Conservation (phyloP, 768 basidiomycete species). For the Auricularia auricula-judae region DNA sequence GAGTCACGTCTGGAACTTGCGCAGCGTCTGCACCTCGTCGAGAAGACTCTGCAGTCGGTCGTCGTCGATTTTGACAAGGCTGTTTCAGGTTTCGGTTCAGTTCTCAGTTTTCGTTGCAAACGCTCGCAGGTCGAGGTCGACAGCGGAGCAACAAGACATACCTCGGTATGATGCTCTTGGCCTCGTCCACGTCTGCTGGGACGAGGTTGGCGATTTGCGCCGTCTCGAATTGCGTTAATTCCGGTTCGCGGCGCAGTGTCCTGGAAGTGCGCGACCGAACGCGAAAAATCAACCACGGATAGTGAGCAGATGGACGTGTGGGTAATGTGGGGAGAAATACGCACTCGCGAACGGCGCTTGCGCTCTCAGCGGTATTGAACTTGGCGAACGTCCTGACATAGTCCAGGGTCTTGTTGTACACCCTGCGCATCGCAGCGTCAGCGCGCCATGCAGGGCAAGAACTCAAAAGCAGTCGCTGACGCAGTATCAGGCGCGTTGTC, state of each 20-base stretch:
- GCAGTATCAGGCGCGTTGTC: slow-evolving; percentile 71
- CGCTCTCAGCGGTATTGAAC: slow-evolving; percentile 77
- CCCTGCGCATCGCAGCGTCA: slow-evolving; percentile 32
- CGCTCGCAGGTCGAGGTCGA: neutral
- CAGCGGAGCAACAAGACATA: slow-evolving; percentile 17
- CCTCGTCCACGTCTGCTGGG: slow-evolving; percentile 80
- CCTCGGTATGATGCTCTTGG: slow-evolving; percentile 88
- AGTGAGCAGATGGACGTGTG: neutral
- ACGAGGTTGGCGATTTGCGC: slow-evolving; percentile 89
- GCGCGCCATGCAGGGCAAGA: neutral
- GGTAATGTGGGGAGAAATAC: slow-evolving; percentile 15
- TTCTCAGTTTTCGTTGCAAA: neutral
- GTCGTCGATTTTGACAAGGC: slow-evolving; percentile 81
- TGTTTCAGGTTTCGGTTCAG: slow-evolving; percentile 15
- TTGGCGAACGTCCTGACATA: slow-evolving; percentile 88
- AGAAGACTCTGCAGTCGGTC: slow-evolving; percentile 72
- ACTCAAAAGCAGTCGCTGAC: slow-evolving; percentile 31
- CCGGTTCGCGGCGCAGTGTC: slow-evolving; percentile 66
- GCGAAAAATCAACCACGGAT: neutral
- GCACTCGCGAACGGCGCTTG: slow-evolving; percentile 79
- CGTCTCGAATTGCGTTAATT: slow-evolving; percentile 80
- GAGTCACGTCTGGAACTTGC: slow-evolving; percentile 72
- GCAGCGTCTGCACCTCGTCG: slow-evolving; percentile 82
- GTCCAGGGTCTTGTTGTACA: slow-evolving; percentile 87
- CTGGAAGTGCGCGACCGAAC: slow-evolving; percentile 23